These are phyloP conservation scores for Clarireedia hainanense DNA, from an alignment of 2,329 filamentous ascomycete genomes.

Conservation along the genomic window DNA sequence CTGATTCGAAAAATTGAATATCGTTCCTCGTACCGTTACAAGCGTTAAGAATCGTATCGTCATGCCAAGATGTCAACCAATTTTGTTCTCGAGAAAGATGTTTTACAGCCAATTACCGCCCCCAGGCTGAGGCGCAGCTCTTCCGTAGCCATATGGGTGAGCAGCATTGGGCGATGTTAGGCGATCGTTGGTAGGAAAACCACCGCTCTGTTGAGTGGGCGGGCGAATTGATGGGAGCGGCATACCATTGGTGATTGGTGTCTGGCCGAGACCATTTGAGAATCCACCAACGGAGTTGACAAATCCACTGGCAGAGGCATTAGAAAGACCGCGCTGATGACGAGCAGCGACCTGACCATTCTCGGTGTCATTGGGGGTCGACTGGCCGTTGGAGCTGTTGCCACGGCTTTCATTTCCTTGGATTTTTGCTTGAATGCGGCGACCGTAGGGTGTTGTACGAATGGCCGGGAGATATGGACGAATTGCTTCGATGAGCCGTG, in stretches of 20 bases:
- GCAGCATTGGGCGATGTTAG: slow-evolving; percentile 16
- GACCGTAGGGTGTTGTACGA: slow-evolving; percentile 86
- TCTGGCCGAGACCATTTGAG: slow-evolving; percentile 22
- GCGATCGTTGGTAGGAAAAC: slow-evolving; percentile 22
- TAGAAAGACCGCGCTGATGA: slow-evolving; percentile 28
- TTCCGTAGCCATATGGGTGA: slow-evolving; percentile 24
- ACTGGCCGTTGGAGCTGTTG: slow-evolving; percentile 25
- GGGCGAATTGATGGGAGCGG: slow-evolving; percentile 13
- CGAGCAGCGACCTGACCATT: slow-evolving; percentile 22
- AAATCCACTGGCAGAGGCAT: slow-evolving; percentile 22
- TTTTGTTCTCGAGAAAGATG: slow-evolving; percentile 3
- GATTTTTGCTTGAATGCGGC: slow-evolving; percentile 88
- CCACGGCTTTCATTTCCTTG: slow-evolving; percentile 44
- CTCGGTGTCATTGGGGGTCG: slow-evolving; percentile 23
- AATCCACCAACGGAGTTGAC: slow-evolving; percentile 20
- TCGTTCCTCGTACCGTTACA: slow-evolving; percentile 32
- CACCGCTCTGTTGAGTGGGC: slow-evolving; percentile 11
- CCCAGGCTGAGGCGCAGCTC: slow-evolving; percentile 22
- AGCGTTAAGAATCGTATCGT: slow-evolving; percentile 30
- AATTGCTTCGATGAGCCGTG: slow-evolving; percentile 72
- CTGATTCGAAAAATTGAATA: slow-evolving; percentile 24
- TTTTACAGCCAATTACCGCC: slow-evolving; percentile 28
- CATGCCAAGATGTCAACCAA: slow-evolving; percentile 19
- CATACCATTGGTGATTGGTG: slow-evolving; percentile 16
- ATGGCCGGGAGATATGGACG: slow-evolving; percentile 79